Conservation (phyloP, 2,329 filamentous ascomycete species). For the Apiospora koreana region DNA sequence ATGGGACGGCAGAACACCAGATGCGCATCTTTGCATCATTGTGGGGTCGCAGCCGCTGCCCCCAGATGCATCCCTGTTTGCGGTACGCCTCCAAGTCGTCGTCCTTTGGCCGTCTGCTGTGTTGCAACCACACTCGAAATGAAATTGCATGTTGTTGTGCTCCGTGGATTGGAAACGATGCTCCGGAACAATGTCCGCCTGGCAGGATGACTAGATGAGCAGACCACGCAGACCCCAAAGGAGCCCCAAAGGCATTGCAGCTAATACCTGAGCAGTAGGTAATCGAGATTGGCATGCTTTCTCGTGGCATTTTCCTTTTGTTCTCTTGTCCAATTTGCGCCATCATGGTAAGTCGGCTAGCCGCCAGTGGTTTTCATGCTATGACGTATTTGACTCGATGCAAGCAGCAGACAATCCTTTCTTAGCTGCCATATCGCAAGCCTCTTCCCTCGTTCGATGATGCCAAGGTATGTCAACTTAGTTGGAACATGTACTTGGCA, state of each 20-base stretch:
- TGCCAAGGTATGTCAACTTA: constrained; percentile 1
- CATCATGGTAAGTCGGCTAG: neutral
- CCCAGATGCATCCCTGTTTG: constrained; percentile 4
- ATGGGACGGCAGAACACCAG: neutral
- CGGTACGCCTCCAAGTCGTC: neutral
- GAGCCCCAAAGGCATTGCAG: neutral
- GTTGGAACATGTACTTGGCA: neutral
- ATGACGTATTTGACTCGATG: constrained; percentile 5
- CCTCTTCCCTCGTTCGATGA: neutral
- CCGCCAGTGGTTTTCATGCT: neutral
- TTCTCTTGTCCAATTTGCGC: neutral
- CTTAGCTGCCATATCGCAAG: neutral
- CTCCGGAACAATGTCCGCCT: neutral
- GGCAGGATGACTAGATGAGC: neutral
- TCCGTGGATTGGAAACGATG: neutral
- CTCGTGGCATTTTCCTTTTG: neutral
- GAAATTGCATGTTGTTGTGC: neutral
- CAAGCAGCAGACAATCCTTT: neutral
- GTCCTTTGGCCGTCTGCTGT: no score
- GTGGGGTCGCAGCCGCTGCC: neutral
- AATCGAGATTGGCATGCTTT: neutral
- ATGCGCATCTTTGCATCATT: constrained; percentile 8
- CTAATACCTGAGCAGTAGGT: no score
- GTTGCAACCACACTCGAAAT: neutral
- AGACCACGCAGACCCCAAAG: neutral